Evolutionary conservation across 2,329 filamentous ascomycete species (phyloP).

Genomic region (Pestalotiopsis sp.): DNA sequence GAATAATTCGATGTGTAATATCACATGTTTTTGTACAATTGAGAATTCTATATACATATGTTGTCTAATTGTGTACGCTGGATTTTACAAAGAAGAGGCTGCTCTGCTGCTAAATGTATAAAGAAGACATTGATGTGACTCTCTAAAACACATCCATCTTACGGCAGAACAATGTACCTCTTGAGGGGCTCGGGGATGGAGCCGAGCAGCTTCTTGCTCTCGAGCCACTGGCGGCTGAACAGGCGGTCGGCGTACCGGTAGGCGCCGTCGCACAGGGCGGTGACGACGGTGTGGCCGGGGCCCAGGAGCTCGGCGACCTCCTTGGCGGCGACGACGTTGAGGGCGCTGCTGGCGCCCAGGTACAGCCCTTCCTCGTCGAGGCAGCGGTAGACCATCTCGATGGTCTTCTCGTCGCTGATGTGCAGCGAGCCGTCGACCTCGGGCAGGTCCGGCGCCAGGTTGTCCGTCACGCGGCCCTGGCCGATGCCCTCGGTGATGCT

Average conservation of each 20-base stretch:
- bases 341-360: conserved; percentile 86
- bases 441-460: conserved; percentile 81
- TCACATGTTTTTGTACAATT: background rate
- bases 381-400: conserved; percentile 97
- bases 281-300: conserved; percentile 87
- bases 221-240: conserved; percentile 90
- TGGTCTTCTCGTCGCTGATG: conserved; percentile 90
- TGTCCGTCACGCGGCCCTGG: conserved; percentile 95
- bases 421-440: conserved; percentile 82
- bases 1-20: conserved; percentile 13
- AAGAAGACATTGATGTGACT: background rate
- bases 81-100: background rate
- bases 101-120: conserved; percentile 20
- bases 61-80: background rate
- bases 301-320: conserved; percentile 91
- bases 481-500: conserved; percentile 98
- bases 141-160: background rate
- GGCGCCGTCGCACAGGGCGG: conserved; percentile 93
- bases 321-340: conserved; percentile 95
- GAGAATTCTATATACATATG: background rate
- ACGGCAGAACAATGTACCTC: conserved; percentile 94
- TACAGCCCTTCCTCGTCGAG: conserved; percentile 96
- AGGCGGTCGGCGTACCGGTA: conserved; percentile 94
- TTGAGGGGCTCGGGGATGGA: conserved; percentile 83
- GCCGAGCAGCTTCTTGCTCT: conserved; percentile 78